Evolutionary conservation across 2,329 filamentous ascomycete genomes (phyloP).

Genomic region (Thelonectria olida): DNA sequence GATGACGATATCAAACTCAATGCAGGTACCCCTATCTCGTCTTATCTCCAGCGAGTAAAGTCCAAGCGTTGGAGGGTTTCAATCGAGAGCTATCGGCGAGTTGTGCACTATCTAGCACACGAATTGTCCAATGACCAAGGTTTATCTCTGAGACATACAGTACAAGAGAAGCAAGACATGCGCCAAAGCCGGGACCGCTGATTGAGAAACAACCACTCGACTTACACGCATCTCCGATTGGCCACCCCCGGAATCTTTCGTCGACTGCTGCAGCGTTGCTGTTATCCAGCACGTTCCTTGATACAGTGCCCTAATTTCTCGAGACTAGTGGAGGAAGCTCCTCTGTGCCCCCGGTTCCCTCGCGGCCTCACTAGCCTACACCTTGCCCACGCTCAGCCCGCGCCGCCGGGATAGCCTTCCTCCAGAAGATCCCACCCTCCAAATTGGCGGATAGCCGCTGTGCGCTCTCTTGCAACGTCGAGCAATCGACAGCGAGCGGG

Average conservation of each 20-base stretch:
- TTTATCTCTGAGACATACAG: conserved; percentile 1
- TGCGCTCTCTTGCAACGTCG: background rate
- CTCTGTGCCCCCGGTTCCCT: background rate
- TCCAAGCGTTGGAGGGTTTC: background rate
- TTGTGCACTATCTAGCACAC: background rate
- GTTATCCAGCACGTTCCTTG: background rate
- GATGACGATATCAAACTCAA: background rate
- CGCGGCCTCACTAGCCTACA: background rate
- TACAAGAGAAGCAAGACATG: conserved; percentile 33
- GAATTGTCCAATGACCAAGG: background rate
- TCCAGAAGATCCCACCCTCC: conserved; percentile 18
- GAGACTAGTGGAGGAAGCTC: background rate
- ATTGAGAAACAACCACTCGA: conserved; percentile 31
- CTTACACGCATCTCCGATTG: conserved; percentile 36
- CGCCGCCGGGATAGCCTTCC: conserved; percentile 11
- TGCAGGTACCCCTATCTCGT: background rate
- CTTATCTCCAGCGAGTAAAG: background rate
- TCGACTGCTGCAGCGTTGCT: background rate
- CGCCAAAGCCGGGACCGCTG: conserved; percentile 29
- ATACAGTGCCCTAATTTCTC: background rate
- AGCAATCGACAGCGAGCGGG: conserved; percentile 11
- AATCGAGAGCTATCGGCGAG: background rate
- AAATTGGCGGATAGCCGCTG: conserved; percentile 8
- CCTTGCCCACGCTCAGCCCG: background rate
- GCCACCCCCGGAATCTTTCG: conserved; percentile 42